These are phyloP conservation scores for Metschnikowia kofuensis DNA, from an alignment of 805 yeast genomes.

Conservation along the genomic window DNA sequence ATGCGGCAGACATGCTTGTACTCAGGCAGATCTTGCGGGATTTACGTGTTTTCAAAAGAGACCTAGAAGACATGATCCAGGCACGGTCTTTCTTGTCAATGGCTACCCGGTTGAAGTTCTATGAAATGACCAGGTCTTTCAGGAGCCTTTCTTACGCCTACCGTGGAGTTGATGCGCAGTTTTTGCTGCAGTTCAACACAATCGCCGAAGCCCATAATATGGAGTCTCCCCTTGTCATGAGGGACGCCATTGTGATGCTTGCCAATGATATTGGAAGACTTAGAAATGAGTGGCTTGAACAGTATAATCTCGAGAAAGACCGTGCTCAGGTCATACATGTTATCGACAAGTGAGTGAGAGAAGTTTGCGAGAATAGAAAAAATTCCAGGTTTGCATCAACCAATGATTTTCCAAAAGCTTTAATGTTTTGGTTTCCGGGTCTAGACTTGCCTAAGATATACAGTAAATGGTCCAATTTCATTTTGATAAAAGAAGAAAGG, in stretches of 20 bases:
- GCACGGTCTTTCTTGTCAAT: neutral
- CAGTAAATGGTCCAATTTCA: no score
- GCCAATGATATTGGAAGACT: neutral
- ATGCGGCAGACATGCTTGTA: slow-evolving; percentile 7
- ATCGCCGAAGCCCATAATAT: neutral
- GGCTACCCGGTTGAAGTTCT: neutral
- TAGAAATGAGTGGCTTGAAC: neutral
- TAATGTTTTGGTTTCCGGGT: no score
- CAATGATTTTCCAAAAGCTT: no score
- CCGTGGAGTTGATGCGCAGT: slow-evolving; percentile 1
- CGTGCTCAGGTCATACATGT: neutral
- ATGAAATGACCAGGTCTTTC: neutral
- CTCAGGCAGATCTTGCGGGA: slow-evolving; percentile 3
- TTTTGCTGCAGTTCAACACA: neutral
- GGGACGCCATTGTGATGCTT: neutral
- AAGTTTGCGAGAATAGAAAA: no score
- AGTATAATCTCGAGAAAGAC: neutral
- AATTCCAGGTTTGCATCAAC: no score
- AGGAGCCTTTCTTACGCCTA: neutral
- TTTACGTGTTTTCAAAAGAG: neutral
- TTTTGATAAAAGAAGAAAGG: no score
- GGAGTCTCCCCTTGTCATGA: neutral
- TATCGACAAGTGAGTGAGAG: no score
- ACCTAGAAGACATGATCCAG: neutral
- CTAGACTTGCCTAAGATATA: no score